Evolutionary conservation across 768 basidiomycete species (phyloP), one percentile per base, ranked within the genome.

Genomic region (Paxillus involutus): DNA sequence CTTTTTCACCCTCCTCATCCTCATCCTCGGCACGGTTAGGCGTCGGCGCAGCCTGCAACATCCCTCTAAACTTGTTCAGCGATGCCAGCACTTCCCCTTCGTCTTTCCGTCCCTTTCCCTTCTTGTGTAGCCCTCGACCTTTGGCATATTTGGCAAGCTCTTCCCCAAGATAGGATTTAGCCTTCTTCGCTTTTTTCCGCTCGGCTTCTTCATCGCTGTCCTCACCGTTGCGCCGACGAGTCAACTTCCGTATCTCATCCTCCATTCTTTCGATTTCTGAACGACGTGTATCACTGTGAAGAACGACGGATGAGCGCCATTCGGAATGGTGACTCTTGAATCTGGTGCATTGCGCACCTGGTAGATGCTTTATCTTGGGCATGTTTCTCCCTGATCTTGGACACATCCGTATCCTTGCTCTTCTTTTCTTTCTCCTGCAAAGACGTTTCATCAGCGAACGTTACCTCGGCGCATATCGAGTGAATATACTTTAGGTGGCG

Each of bases 231-330:
- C 80, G 81, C 41, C 77, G 79, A 56, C 85, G 83, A 29, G 83
- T 77, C 7, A 96, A 81, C 57, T 82, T 87, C 24, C 91, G 86
- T 51, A 98, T 89, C 43, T 93, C 89, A 7, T 83, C 84, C 69
- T 98, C 92, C 85, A 98, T 91, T 62, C 81, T 86, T 60, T 85
- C 86, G 47, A 97, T 91, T 67, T 94, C 86, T 7, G 83, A 76
- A 63, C 86, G 82, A 19, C 89, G 88, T 11, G 80, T 71, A 33
- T 78, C 77, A 49, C 88, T 93, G 53, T 4, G 44, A 35, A 29
- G 5, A 19, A 46, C 46, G 55, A 40, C 21, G 36, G 33, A 32
- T 55, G 24, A 64, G 47, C 21, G 17, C 26, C 13, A 10, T 32
- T 24, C 24, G 14, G 14, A 2, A 29, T 0, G 5, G 36, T 4